Evolutionary conservation across 305 asterid species (phyloP).

Genomic region (Solanum hybrid): DNA sequence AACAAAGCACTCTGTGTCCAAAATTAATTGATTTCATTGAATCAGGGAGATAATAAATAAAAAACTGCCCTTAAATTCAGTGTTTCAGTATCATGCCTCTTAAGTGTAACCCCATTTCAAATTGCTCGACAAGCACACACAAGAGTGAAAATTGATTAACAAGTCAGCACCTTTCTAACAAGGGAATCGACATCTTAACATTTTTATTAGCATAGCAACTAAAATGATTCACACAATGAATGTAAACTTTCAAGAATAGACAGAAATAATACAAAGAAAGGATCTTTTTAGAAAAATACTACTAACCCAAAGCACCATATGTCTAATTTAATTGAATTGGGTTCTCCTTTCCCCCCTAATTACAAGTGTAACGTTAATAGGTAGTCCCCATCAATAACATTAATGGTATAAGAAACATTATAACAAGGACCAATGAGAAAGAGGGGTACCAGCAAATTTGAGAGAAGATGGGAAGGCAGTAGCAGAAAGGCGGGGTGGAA

Average conservation of each 20-base stretch:
- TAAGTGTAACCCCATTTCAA: background rate
- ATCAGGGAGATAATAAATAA: background rate
- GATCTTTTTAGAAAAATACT: background rate
- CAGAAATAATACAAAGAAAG: background rate
- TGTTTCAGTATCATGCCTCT: background rate
- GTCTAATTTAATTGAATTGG: background rate
- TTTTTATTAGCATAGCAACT: background rate
- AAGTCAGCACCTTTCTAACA: background rate
- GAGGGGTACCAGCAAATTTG: slow-evolving; percentile 44
- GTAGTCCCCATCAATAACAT: background rate
- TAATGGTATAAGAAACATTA: background rate
- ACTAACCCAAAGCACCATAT: background rate
- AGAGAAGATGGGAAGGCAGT: slow-evolving; percentile 24
- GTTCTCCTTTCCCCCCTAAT: background rate
- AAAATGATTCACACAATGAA: background rate
- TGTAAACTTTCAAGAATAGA: background rate
- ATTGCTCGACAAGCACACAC: background rate
- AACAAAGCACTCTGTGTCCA: background rate
- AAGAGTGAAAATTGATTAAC: background rate
- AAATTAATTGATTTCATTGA: background rate
- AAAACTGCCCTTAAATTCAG: background rate
- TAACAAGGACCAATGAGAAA: background rate
- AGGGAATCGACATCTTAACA: background rate
- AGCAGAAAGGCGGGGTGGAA: slow-evolving; percentile 37
- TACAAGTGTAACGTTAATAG: background rate